Evolutionary conservation across 2,329 filamentous ascomycete genomes (phyloP), one percentile per base, ranked within the genome.

Genomic region (Fusarium sp.): DNA sequence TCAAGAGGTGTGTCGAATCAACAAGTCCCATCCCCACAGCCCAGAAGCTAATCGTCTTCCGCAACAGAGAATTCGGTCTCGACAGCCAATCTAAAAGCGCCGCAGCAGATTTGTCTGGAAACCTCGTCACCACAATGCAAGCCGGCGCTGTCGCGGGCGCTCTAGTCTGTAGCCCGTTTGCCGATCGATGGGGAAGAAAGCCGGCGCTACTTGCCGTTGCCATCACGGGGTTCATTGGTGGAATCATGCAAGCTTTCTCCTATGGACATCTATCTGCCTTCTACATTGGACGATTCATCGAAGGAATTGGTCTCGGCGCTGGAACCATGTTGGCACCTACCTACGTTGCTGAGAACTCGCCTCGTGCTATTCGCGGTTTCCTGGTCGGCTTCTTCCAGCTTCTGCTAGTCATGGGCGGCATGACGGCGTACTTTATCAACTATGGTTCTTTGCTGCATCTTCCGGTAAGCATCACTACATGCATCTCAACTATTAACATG

Each of bases 311-410:
- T 59, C 80, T 86, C 10, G 84, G 83, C 15, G 83, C 81, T 52
- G 84, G 85, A 40, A 86, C 85, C 37, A 89, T 89, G 82, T 84
- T 90, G 59, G 87, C 86, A 4, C 88, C 88, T 3, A 83, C 88
- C 1, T 90, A 90, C 76, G 87, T 91, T 34, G 85, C 87, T 0
- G 89, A 90, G 72, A 90, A 88, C 68, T 80, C 87, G 3, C 88
- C 88, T 4, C 84, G 86, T 41, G 86, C 85, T 36, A 89, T 89
- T 62, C 86, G 89, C 40, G 89, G 88, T 12, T 85, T 86, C 57
- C 80, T 90, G 0, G 88, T 87, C 0, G 88, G 88, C 62, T 84
- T 90, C 62, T 90, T 89, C 72, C 87, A 90, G 66, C 83, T 90
- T 9, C 88, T 89, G 72, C 82, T 88, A 43, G 85, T 86, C 11